Conservation (phyloP, 2,329 filamentous ascomycete genomes). For the Alternaria gansuensis region DNA sequence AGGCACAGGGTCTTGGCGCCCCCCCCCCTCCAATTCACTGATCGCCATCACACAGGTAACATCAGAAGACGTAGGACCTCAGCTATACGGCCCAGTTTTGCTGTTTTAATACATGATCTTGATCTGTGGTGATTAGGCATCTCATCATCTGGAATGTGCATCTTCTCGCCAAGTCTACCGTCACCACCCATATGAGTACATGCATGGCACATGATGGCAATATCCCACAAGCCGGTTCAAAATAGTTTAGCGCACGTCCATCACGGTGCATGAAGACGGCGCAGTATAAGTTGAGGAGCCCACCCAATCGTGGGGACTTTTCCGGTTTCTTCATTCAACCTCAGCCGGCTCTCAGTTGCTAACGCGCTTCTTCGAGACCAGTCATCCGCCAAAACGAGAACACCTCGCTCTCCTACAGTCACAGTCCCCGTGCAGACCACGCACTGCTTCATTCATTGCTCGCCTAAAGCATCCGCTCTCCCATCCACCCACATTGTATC, state of each 20-base stretch:
- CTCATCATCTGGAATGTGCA: background rate
- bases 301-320: slow-evolving; percentile 34
- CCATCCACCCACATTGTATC: slow-evolving; percentile 44
- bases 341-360: slow-evolving; percentile 20
- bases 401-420: slow-evolving; percentile 36
- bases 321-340: slow-evolving; percentile 32
- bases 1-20: slow-evolving; percentile 16
- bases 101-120: background rate
- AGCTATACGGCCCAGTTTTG: background rate
- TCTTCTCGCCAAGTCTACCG: slow-evolving; percentile 1
- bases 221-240: slow-evolving; percentile 5
- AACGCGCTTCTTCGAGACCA: slow-evolving; percentile 17
- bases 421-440: slow-evolving; percentile 40
- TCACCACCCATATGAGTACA: slow-evolving; percentile 17
- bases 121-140: background rate
- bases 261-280: slow-evolving; percentile 27
- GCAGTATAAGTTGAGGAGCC: slow-evolving; percentile 32
- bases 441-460: slow-evolving; percentile 46
- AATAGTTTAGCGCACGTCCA: slow-evolving; percentile 26
- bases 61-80: background rate
- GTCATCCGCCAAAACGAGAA: slow-evolving; percentile 29
- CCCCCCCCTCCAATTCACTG: slow-evolving; percentile 13
- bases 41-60: background rate
- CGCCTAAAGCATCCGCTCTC: slow-evolving; percentile 46
- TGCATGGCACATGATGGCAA: slow-evolving; percentile 13